A percentile compares a stretch with the other conserved stretches of the same genome.
Evolutionary conservation across 495 filamentous ascomycete genomes (phyloP).

Genomic region (Aspergillus nanangensis): DNA sequence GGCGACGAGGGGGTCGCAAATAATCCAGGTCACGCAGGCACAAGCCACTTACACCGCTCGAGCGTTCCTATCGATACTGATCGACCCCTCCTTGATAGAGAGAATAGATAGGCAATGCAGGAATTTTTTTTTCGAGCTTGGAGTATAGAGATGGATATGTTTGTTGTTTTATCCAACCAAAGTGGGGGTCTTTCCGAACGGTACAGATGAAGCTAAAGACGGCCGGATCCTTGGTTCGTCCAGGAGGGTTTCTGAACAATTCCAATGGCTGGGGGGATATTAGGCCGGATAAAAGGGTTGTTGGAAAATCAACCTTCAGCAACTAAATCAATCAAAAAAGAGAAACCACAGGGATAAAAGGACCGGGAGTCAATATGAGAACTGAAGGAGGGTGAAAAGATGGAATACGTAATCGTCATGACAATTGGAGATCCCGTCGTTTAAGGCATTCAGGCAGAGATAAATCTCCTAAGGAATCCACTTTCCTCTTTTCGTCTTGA

Average conservation of each 20-base stretch:
- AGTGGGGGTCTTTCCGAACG: slow-evolving; percentile 12
- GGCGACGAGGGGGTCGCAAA: neutral
- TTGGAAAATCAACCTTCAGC: neutral
- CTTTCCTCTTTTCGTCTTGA: too few relatives aligned
- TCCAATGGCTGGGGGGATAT: neutral
- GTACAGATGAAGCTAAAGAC: slow-evolving; percentile 9
- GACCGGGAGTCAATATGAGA: too few relatives aligned
- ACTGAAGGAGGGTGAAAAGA: too few relatives aligned
- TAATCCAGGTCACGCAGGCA: slow-evolving; percentile 23
- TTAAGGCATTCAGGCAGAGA: too few relatives aligned
- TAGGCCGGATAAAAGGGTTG: too few relatives aligned
- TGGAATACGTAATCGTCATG: too few relatives aligned
- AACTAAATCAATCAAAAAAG: too few relatives aligned
- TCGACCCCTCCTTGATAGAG: slow-evolving; percentile 16
- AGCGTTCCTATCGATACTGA: slow-evolving; percentile 26
- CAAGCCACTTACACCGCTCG: slow-evolving; percentile 18
- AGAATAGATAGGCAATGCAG: slow-evolving; percentile 1
- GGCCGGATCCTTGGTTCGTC: slow-evolving; percentile 15
- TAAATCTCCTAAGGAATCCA: too few relatives aligned
- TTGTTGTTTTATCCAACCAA: slow-evolving; percentile 16
- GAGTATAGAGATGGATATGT: neutral
- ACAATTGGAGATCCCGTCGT: too few relatives aligned
- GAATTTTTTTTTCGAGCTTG: neutral
- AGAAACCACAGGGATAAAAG: too few relatives aligned
- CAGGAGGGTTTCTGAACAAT: neutral